Evolutionary conservation across 345 rosid species (phyloP), one percentile per base, ranked within the genome.

Genomic region (Ceriops tagal): DNA sequence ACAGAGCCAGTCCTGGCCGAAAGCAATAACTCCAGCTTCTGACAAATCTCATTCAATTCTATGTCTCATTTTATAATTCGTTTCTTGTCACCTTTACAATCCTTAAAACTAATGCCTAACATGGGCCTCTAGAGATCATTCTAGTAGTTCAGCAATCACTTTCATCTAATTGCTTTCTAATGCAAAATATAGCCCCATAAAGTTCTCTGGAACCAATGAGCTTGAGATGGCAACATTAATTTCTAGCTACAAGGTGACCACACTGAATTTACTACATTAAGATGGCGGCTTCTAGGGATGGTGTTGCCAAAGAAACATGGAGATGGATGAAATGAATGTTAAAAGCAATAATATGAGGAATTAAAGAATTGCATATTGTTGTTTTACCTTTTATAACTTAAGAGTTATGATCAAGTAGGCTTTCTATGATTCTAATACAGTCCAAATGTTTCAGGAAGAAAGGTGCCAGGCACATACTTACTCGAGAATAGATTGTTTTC

Each of bases 401-500:
- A 11, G 49, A 43, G 15, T 43, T 43, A 18, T 43, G 18, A 43
- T 4, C 49, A 43, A 43, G 1, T 43, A 43, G 18, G 49, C 49
- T 43, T 13, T 39, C 46, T 39, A 39, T 39, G 4, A 3, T 39
- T 9, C 15, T 43, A 43, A 56, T 56, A 22, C 26, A 10, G 56
- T 20, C 26, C 27, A 28, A 28, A 58, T 26, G 13, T 18, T 21
- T 6, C 47, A 61, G 61, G 20, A 30, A 43, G 43, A 65, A 55
- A 53, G 59, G 13, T 21, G 16, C 6, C 24, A 56, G 31, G 49
- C 49, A 15, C 5, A 43, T 18, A 73, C 93, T 84, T 78, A 93
- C 98, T 85, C 43, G 98, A 93, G 70, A 91, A 93, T 24, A 91
- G 84, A 77, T 88, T 85, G 72, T 85, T 89, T 72, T 93, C 98